Evolutionary conservation across 495 filamentous ascomycete species (phyloP), one percentile per base, ranked within the genome.

Genomic region (Sphaerosporella brunnea): DNA sequence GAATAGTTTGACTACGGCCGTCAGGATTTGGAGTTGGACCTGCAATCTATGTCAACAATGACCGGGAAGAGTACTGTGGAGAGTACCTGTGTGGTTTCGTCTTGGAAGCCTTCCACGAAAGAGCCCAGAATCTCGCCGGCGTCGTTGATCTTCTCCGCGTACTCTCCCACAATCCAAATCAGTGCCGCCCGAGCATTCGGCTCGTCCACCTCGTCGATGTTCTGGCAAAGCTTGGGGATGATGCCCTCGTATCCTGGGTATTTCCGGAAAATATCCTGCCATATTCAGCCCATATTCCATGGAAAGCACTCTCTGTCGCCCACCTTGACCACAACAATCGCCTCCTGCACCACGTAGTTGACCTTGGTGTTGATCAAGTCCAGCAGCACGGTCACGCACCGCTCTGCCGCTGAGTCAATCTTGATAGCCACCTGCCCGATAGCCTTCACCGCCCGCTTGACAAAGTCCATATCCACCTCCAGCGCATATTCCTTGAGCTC

Each of bases 381-480:
- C 48, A 96, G 68, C 18, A 97, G 67, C 2, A 85, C 82, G 58
- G 94, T 93, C 51, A 97, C 90, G 55, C 88, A 95, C 64, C 84
- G 86, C 64, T 94, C 86, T 52, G 80, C 87, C 8, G 85, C 83
- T 42, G 73, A 75, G 63, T 96, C 90, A 54, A 97, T 94, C 68
- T 97, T 97, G 67, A 97, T 96, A 23, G 90, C 90, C 45, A 88
- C 84, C 60, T 97, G 92, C 19, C 90, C 90, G 53, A 97, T 96
- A 4, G 90, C 90, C 60, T 81, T 82, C 50, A 97, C 84, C 1
- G 90, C 88, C 50, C 86, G 74, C 50, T 84, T 79, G 47, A 95
- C 90, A 59, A 96, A 96, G 61, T 97, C 92, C 86, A 97, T 95
- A 62, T 97, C 90, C 21, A 97, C 87, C 66, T 97, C 90, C 54